Evolutionary conservation across 1,139 yeast species (phyloP), one percentile per base, ranked within the genome.

Genomic region (Meyerozyma guilliermondii): DNA sequence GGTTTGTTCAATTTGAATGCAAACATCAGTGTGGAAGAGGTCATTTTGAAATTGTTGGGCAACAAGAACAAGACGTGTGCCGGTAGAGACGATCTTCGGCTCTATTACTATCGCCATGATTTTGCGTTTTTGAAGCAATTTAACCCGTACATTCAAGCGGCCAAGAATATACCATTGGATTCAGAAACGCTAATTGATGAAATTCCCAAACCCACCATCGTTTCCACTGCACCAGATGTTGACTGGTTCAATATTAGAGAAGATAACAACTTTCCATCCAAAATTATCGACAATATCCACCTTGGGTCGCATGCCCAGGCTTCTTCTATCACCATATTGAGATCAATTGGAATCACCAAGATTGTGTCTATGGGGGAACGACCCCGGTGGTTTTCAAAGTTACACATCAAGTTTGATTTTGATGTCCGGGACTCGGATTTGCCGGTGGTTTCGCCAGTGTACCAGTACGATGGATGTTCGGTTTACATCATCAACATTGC

Each of bases 241-340:
- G 74, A 69, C 46, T 70, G 75, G 75, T 70, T 69, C 45, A 50
- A 60, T 34, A 48, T 51, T 16, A 54, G 50, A 10, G 50, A 51
- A 38, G 74, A 69, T 45, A 64, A 66, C 47, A 70, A 70, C 46
- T 63, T 69, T 44, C 75, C 75, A 1, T 60, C 70, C 29, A 58
- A 55, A 41, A 58, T 69, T 9, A 50, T 57, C 33, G 57, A 60
- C 11, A 58, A 57, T 38, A 50, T 68, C 16, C 66, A 58, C 40
- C 54, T 70, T 40, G 76, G 76, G 0, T 65, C 73, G n/a, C 24
- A 18, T 33, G 36, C 36, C 43, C 74, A 68, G 52, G 71, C 73
- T 4, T 60, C 60, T 39, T 68, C 74, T 3, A 45, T 46, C 8
- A 61, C 69, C 1, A 51, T 69, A 6, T 47, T 68, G 39, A 53